Conservation (phyloP, 2,329 filamentous ascomycete species). For the Aureobasidium uvarum region DNA sequence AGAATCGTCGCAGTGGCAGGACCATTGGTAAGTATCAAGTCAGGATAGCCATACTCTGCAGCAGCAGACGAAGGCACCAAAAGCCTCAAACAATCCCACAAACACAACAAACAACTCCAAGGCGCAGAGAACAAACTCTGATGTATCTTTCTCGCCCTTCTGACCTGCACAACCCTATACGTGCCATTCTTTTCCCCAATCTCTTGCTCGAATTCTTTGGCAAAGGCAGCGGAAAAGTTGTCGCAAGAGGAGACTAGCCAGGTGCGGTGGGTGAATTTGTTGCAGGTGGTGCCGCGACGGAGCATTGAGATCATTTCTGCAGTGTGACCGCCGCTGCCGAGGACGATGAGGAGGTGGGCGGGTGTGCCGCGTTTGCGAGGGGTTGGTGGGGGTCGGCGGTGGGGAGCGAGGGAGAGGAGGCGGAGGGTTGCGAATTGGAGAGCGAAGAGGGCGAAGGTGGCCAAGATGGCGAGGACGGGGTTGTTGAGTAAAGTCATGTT, state of each 20-base stretch:
- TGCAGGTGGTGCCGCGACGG: slow-evolving; percentile 51
- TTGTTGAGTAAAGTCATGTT: slow-evolving; percentile 16
- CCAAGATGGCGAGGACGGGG: slow-evolving; percentile 35
- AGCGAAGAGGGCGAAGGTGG: slow-evolving; percentile 38
- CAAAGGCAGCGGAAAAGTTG: slow-evolving; percentile 63
- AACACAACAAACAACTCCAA: slow-evolving; percentile 62
- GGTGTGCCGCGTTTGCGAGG: slow-evolving; percentile 38
- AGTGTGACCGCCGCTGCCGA: slow-evolving; percentile 92
- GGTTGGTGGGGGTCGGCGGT: slow-evolving; percentile 33
- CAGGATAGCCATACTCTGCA: slow-evolving; percentile 53
- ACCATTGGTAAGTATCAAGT: slow-evolving; percentile 81
- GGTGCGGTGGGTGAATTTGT: slow-evolving; percentile 62
- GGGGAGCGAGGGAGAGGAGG: slow-evolving; percentile 42
- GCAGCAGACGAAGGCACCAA: slow-evolving; percentile 2
- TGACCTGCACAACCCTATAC: slow-evolving; percentile 67
- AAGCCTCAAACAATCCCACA: slow-evolving; percentile 41
- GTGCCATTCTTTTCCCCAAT: slow-evolving; percentile 35
- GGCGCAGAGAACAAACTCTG: slow-evolving; percentile 75
- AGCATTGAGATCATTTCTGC: slow-evolving; percentile 92
- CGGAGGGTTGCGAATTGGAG: slow-evolving; percentile 41
- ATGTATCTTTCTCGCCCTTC: slow-evolving; percentile 76
- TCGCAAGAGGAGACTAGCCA: slow-evolving; percentile 82
- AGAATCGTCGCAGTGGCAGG: slow-evolving; percentile 85
- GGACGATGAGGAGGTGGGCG: slow-evolving; percentile 71
- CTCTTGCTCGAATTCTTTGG: slow-evolving; percentile 60